Evolutionary conservation across 1,284 basidiomycete genomes (phyloP).

Genomic region (Ceratobasidium sp.): DNA sequence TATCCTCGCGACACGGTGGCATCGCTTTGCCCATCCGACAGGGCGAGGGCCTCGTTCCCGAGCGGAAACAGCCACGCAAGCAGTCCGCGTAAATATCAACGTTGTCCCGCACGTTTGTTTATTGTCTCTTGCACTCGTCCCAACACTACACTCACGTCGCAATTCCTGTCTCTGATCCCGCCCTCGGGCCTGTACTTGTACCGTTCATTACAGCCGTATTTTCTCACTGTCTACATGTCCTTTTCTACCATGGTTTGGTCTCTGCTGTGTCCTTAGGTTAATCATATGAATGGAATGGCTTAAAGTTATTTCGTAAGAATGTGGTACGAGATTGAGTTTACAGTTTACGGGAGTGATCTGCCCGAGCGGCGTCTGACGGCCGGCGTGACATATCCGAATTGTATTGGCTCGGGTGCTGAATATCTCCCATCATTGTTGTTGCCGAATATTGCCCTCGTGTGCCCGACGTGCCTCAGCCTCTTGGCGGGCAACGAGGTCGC

Average conservation of each 20-base stretch:
- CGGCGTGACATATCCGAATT: no score
- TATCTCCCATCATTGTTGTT: no score
- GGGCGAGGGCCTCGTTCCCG: conserved; percentile 34
- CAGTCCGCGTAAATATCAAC: conserved; percentile 10
- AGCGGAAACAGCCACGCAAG: conserved; percentile 38
- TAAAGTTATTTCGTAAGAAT: conserved; percentile 10
- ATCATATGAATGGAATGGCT: conserved; percentile 28
- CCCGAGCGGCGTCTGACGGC: no score
- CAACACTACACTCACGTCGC: conserved; percentile 2
- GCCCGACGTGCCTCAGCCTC: neutral
- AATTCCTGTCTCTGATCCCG: conserved; percentile 5
- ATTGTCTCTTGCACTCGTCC: conserved; percentile 7
- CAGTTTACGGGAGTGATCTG: no score
- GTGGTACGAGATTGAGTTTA: no score
- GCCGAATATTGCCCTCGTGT: neutral
- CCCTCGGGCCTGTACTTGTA: conserved; percentile 26
- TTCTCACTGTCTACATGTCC: neutral
- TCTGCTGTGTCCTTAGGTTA: conserved; percentile 41
- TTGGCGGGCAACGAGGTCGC: neutral
- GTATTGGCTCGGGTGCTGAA: no score
- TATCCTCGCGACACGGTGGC: conserved; percentile 23
- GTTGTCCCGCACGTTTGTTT: neutral
- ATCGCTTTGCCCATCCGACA: conserved; percentile 39
- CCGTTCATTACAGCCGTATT: neutral
- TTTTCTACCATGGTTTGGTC: conserved; percentile 10